Conservation (phyloP, 2,329 filamentous ascomycete species). For the Stagonosporopsis rhizophila region DNA sequence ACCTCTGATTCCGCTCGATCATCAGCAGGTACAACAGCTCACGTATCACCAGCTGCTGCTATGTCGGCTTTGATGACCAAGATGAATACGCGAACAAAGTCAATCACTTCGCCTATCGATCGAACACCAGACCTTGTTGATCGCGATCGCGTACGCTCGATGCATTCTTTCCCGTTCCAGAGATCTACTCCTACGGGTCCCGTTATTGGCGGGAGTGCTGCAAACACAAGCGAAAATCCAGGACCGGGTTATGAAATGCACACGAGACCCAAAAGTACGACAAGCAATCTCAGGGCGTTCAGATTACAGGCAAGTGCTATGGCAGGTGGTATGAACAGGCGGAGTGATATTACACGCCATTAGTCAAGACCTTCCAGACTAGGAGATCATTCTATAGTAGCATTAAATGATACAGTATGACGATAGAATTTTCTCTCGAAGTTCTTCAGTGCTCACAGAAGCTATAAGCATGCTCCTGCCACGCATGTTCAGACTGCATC, state of each 20-base stretch:
- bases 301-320: constrained; percentile 31
- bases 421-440: neutral
- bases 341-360: neutral
- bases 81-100: constrained; percentile 25
- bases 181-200: neutral
- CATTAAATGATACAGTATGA: too few relatives aligned
- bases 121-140: neutral
- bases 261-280: constrained; percentile 15
- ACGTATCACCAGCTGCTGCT: constrained; percentile 21
- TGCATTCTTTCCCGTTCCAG: constrained; percentile 12
- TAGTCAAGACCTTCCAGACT: neutral
- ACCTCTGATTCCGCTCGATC: constrained; percentile 9
- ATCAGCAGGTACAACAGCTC: constrained; percentile 5
- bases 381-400: too few relatives aligned
- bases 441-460: constrained; percentile 4
- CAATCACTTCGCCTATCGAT: neutral
- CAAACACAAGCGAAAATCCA: neutral
- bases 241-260: neutral
- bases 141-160: constrained; percentile 13
- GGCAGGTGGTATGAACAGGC: constrained; percentile 27
- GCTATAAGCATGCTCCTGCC: neutral
- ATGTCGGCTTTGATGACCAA: constrained; percentile 29
- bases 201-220: neutral
- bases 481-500: neutral
- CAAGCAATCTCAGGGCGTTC: constrained; percentile 27